These are phyloP conservation scores for Basidiobolus meristosporus DNA, from an alignment of 371 early-diverging fungal genomes.

Conservation along the genomic window DNA sequence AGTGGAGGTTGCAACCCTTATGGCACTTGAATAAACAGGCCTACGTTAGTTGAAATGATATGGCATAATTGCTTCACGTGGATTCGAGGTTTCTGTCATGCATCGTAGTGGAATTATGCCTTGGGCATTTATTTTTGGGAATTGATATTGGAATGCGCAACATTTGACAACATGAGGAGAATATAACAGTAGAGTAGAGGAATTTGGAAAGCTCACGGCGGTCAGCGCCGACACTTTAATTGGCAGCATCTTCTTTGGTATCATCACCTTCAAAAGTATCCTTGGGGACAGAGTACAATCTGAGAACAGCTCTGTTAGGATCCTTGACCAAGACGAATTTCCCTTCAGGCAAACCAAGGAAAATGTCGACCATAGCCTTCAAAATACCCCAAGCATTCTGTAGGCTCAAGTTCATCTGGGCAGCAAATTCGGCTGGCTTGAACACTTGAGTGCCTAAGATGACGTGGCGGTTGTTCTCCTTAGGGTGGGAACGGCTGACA, in stretches of 20 bases:
- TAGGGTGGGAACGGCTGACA: conserved; percentile 54
- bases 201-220: no score
- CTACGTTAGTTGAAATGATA: no score
- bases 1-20: no score
- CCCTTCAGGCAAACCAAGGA: conserved; percentile 70
- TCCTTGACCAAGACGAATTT: conserved; percentile 89
- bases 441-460: conserved; percentile 70
- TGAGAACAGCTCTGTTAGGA: conserved; percentile 79
- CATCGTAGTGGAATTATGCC: no score
- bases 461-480: conserved; percentile 64
- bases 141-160: no score
- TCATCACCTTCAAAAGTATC: conserved; percentile 40
- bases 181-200: no score
- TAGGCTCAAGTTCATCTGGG: conserved; percentile 72
- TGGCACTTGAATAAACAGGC: no score
- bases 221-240: no score
- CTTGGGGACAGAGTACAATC: conserved; percentile 53
- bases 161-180: no score
- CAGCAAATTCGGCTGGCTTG: conserved; percentile 80
- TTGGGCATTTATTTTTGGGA: no score
- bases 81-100: no score
- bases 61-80: no score
- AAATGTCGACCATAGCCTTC: conserved; percentile 78
- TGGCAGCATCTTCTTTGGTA: conserved; percentile 26
- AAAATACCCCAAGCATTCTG: conserved; percentile 89